Evolutionary conservation across 139 green algal species (phyloP), one percentile per base, ranked within the genome.

Genomic region (Axilococcus clingmanii): DNA sequence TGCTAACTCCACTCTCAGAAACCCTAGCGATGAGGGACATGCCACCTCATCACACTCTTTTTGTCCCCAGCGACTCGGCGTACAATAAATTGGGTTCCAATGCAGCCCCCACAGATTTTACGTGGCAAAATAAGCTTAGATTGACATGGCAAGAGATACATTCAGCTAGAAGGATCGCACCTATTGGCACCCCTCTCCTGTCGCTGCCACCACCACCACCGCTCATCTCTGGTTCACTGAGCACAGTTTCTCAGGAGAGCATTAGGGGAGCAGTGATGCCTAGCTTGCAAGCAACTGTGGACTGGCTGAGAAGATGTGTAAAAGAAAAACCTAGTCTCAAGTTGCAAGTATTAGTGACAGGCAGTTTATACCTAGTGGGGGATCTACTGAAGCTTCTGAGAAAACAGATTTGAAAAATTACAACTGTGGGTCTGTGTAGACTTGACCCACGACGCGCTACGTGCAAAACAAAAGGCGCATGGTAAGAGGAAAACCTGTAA

Each of bases 281-380:
- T 65, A 7, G n/a, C n/a, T n/a, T n/a, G 22, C 27, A 30, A 27
- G 30, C 56, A 0, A 80, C 84, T 0, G 15, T 95, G 33, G 58
- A 76, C 4, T 81, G 66, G 72, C 52, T 88, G 52, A 68, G 78
- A 15, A 41, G 46, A 16, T 59, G 61, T 40, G 57, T 59, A 36
- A 43, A 49, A 43, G 50, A 50, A 22, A 29, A 17, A 4, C 59
- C 63, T 1, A 36, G 46, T 20, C 30, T 64, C 32, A 61, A 61
- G 11, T 44, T 80, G 40, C 76, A 89, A 40, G 82, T 98, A 11
- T 72, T 98, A 20, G 85, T 98, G 6, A 95, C 91, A 5, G 91
- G 91, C 0, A 92, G 78, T 0, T 73, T 98, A 31, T 95, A 98
- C 52, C 47, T 98, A 16, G 89, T 98, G 7, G 91, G 91, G 0